These are phyloP conservation scores for Stereocaulon alpinum DNA, from an alignment of 495 filamentous ascomycete genomes.

Conservation along the genomic window DNA sequence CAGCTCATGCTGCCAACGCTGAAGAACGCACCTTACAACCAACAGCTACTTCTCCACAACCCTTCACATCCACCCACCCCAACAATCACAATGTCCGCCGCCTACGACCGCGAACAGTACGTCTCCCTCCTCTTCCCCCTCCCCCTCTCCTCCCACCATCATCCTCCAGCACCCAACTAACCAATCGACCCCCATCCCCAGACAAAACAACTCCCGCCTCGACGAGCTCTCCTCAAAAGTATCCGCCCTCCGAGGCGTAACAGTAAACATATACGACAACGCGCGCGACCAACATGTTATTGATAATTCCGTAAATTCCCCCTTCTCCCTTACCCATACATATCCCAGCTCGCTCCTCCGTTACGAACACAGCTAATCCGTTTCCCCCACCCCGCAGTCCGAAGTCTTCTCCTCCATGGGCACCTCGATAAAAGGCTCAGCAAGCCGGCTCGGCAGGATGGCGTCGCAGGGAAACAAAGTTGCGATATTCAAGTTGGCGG, in stretches of 20 bases:
- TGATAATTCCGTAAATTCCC: conserved; percentile 61
- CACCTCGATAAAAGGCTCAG: conserved; percentile 67
- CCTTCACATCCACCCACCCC: not conserved
- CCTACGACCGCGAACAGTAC: conserved; percentile 85
- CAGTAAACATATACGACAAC: conserved; percentile 96
- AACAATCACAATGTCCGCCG: conserved; percentile 64
- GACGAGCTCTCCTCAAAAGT: conserved; percentile 85
- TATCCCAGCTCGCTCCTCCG: not conserved
- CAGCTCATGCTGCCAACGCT: too few species aligned
- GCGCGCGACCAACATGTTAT: conserved; percentile 78
- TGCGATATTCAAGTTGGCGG: conserved; percentile 79
- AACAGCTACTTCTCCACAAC: not conserved
- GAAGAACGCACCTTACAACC: not conserved
- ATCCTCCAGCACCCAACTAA: not conserved
- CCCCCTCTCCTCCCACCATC: not conserved
- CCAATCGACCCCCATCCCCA: conserved; percentile 23
- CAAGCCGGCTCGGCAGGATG: conserved; percentile 80
- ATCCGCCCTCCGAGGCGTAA: conserved; percentile 84
- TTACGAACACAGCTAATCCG: too few species aligned
- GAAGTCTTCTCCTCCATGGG: conserved; percentile 53
- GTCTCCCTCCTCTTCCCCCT: not conserved
- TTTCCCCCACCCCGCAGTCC: too few species aligned
- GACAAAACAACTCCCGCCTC: conserved; percentile 92
- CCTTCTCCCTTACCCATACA: not conserved
- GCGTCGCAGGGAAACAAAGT: conserved; percentile 83